Conservation (phyloP, 306 rosid genomes). For the Lablab purpureus region DNA sequence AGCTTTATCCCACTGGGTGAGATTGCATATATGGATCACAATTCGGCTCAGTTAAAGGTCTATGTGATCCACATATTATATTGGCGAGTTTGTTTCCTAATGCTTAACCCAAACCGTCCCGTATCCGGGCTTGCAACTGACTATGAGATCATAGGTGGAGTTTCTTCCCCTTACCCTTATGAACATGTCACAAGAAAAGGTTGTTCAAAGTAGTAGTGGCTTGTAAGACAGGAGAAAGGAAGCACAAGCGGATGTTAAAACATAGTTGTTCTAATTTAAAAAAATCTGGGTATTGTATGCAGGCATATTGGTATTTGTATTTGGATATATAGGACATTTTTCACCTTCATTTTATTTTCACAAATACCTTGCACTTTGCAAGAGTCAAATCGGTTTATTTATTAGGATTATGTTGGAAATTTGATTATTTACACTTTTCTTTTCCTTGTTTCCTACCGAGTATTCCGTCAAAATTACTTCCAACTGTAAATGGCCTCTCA, state of each 20-base stretch:
- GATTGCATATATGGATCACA: no score
- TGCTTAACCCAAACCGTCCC: no score
- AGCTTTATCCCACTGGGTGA: no score
- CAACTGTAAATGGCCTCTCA: background rate
- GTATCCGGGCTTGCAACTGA: no score
- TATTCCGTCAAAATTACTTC: constrained; percentile 1
- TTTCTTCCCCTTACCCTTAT: background rate
- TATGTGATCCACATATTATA: no score
- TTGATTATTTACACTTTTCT: background rate
- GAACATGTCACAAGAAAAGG: background rate
- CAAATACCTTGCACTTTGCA: constrained; percentile 21
- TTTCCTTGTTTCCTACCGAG: constrained; percentile 1
- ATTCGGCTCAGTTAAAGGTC: no score
- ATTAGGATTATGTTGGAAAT: background rate
- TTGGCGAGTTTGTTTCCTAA: no score
- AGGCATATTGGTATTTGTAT: background rate
- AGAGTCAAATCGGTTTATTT: constrained; percentile 21
- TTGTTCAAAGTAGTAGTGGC: background rate
- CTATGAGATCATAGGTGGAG: no score
- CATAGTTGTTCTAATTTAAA: background rate
- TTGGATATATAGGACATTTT: background rate
- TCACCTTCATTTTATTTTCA: constrained; percentile 1
- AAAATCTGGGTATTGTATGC: background rate
- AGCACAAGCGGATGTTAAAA: background rate
- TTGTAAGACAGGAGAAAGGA: background rate